Evolutionary conservation across 306 rosid genomes (phyloP).

Genomic region (Corylus americana): DNA sequence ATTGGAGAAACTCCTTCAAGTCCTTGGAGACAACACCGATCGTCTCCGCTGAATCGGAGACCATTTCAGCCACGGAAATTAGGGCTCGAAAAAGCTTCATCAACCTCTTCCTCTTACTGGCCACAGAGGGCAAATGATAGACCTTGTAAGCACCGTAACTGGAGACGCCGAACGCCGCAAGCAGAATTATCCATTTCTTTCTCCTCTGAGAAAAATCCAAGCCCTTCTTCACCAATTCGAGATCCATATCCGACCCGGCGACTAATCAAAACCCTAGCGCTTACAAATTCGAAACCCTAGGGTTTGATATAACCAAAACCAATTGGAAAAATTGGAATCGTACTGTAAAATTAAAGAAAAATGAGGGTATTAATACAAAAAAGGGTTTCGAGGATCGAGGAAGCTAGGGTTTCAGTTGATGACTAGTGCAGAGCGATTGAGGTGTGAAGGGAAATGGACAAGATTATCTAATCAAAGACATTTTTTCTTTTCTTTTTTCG

Average conservation of each 20-base stretch:
- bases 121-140: slow-evolving; percentile 60
- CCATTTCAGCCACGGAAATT: slow-evolving; percentile 55
- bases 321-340: no score
- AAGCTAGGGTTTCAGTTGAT: slow-evolving; percentile 16
- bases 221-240: slow-evolving; percentile 43
- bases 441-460: neutral
- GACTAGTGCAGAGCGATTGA: neutral
- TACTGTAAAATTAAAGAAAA: neutral
- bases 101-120: slow-evolving; percentile 47
- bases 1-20: slow-evolving; percentile 57
- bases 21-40: slow-evolving; percentile 60
- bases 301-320: neutral
- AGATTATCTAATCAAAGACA: neutral
- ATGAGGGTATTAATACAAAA: neutral
- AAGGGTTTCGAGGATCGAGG: neutral
- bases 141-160: slow-evolving; percentile 71
- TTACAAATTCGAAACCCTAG: slow-evolving; percentile 13
- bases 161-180: slow-evolving; percentile 62
- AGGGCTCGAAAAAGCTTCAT: slow-evolving; percentile 59
- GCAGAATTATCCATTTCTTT: slow-evolving; percentile 53
- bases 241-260: slow-evolving; percentile 47
- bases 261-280: slow-evolving; percentile 25
- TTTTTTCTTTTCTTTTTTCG: no score
- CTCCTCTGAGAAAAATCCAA: slow-evolving; percentile 45
- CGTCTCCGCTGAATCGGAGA: slow-evolving; percentile 66